Conservation (phyloP, 257 asterid species). For the Paulownia fortunei region DNA sequence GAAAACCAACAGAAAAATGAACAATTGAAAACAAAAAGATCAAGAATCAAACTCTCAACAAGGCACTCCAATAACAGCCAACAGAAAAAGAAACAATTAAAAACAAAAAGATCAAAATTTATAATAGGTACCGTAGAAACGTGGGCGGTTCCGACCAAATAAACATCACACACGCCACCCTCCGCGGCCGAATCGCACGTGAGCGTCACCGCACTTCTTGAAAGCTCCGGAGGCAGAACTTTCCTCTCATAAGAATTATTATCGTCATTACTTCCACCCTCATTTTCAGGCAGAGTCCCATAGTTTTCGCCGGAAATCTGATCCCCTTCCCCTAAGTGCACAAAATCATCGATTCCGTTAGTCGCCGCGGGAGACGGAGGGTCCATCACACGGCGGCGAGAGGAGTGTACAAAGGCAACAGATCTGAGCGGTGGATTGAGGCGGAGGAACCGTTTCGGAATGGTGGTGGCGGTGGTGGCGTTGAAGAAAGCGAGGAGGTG, state of each 20-base stretch:
- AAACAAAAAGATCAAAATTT: not conserved
- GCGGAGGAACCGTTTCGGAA: slow-evolving; percentile 30
- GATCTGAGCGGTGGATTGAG: slow-evolving; percentile 31
- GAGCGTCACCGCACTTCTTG: slow-evolving; percentile 61
- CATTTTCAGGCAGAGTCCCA: slow-evolving; percentile 33
- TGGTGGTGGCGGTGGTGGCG: not conserved
- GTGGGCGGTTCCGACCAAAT: slow-evolving; percentile 90
- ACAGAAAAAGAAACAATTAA: not conserved
- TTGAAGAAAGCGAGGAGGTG: slow-evolving; percentile 22
- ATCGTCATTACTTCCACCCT: slow-evolving; percentile 28
- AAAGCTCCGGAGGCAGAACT: slow-evolving; percentile 72
- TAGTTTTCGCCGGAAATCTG: slow-evolving; percentile 18
- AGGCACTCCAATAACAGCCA: not conserved
- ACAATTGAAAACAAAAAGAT: not conserved
- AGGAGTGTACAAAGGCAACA: not conserved
- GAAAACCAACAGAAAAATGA: not conserved
- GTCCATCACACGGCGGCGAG: slow-evolving; percentile 45
- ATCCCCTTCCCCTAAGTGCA: slow-evolving; percentile 45
- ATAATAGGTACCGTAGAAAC: slow-evolving; percentile 66
- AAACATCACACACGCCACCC: slow-evolving; percentile 84
- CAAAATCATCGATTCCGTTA: slow-evolving; percentile 52
- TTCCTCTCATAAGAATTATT: slow-evolving; percentile 45
- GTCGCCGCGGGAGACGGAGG: slow-evolving; percentile 42
- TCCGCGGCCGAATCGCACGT: slow-evolving; percentile 77
- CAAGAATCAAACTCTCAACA: not conserved